These are phyloP conservation scores for Eucalyptus coolabah DNA, from an alignment of 345 rosid species.

Conservation along the genomic window DNA sequence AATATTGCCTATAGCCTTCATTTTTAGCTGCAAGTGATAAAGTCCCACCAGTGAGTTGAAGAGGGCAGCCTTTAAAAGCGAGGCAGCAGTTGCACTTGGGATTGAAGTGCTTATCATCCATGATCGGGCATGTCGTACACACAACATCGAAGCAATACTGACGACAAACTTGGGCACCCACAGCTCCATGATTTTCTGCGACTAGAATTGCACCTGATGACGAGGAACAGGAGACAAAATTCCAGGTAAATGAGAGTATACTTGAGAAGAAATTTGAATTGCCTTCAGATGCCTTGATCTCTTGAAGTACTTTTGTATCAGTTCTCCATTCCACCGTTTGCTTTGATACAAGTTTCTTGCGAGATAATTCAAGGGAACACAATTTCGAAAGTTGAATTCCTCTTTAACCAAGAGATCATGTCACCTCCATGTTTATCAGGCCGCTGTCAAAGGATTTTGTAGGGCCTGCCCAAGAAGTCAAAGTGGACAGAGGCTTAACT, in stretches of 20 bases:
- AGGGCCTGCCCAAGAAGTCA: background rate
- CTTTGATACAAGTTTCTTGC: background rate
- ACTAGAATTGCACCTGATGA: background rate
- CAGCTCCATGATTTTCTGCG: background rate
- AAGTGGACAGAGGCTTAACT: background rate
- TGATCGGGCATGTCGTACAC: conserved; percentile 27
- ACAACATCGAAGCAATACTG: conserved; percentile 25
- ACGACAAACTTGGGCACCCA: background rate
- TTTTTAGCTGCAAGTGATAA: background rate
- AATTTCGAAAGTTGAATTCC: background rate
- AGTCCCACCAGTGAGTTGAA: conserved; percentile 22
- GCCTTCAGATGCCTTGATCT: background rate
- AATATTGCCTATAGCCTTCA: background rate
- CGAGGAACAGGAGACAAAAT: background rate
- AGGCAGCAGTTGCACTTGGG: conserved; percentile 40
- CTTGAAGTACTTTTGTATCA: background rate
- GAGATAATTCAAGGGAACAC: background rate
- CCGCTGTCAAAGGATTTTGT: background rate
- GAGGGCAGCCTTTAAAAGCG: conserved; percentile 33
- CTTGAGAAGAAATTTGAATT: background rate
- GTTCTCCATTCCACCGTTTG: background rate
- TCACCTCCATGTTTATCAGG: background rate
- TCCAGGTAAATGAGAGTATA: background rate
- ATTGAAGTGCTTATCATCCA: conserved; percentile 16
- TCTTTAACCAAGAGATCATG: background rate